Evolutionary conservation across 345 rosid species (phyloP).

Genomic region (Mallotus nudiflorus): DNA sequence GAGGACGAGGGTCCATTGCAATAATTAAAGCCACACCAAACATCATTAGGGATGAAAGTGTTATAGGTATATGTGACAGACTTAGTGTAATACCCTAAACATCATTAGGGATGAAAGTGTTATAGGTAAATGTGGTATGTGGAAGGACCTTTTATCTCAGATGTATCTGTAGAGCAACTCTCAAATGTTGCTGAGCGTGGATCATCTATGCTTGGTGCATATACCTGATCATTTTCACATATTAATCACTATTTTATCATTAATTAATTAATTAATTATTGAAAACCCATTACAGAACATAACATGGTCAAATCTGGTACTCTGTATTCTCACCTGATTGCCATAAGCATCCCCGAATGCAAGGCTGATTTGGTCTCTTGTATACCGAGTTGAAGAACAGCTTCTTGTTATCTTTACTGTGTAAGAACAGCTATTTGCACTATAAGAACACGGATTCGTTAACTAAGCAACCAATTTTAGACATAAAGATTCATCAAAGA

Average conservation of each 20-base stretch:
- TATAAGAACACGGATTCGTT: neutral
- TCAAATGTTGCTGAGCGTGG: slow-evolving; percentile 52
- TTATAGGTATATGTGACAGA: slow-evolving; percentile 49
- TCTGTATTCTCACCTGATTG: slow-evolving; percentile 18
- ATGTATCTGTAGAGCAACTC: slow-evolving; percentile 69
- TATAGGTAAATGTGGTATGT: slow-evolving; percentile 52
- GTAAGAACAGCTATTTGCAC: slow-evolving; percentile 13
- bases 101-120: too few relatives aligned
- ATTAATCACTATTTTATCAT: too few relatives aligned
- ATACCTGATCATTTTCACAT: slow-evolving; percentile 37
- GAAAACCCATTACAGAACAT: neutral
- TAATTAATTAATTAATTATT: neutral
- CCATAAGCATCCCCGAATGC: slow-evolving; percentile 34
- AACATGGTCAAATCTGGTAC: neutral
- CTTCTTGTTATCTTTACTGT: slow-evolving; percentile 20
- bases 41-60: slow-evolving; percentile 43
- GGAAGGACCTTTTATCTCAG: slow-evolving; percentile 60
- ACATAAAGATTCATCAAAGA: neutral
- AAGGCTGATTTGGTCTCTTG: slow-evolving; percentile 26
- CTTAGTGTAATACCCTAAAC: slow-evolving; percentile 42
- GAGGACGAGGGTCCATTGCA: slow-evolving; percentile 21
- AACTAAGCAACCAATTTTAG: neutral
- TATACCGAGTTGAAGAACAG: slow-evolving; percentile 23
- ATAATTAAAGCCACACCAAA: slow-evolving; percentile 65
- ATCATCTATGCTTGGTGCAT: slow-evolving; percentile 59